Base-by-base conservation (phyloP, 345 rosid genomes). In the Acer negundo region DNA sequence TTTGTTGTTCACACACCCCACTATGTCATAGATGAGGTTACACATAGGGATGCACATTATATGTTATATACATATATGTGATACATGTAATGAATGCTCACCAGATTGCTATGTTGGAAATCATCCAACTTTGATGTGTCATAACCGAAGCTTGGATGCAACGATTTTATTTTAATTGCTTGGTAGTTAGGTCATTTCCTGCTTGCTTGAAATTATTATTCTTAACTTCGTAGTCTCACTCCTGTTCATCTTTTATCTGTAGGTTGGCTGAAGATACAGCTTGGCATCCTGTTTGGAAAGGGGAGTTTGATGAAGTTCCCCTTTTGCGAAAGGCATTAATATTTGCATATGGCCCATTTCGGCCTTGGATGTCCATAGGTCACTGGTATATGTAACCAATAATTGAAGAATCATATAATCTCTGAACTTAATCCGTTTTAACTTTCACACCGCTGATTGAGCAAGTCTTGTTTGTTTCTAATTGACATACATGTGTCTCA, bases 281-380 rank as follows among this genome's bases (percentile, higher is more conserved):
- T 74, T 93, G 98, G 99, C 99, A 89, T 40, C 99, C 99, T 73
- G 82, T 95, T 80, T 77, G 67, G 78, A 84, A 87, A 79, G 90
- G 90, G 80, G 97, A 92, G 85, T 86, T 93, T 77, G 91, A 93
- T 61, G 80, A 86, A 69, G 82, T 91, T 22, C 88, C 97, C 47
- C 6, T 75, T 59, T 61, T 92, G 69, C 90, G 95, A 72, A 93
- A 93, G 77, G 93, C 97, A 61, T 85, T 95, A 70, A 85, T 90
- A 42, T 86, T 72, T 70, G 99, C 94, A 71, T 93, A 93, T 78
- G 99, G 98, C 15, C 98, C 98, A n/a, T 81, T 93, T 73, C 84
- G 98, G 70, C 92, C 99, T 75, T 95, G 93, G 99, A 89, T 95
- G 94, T 95, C 99, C 70, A 91, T 95, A 82, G 97, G 85, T 88